Evolutionary conservation across 2,329 filamentous ascomycete genomes (phyloP), one percentile per base, ranked within the genome.

Genomic region (Xylaria hypoxylon): DNA sequence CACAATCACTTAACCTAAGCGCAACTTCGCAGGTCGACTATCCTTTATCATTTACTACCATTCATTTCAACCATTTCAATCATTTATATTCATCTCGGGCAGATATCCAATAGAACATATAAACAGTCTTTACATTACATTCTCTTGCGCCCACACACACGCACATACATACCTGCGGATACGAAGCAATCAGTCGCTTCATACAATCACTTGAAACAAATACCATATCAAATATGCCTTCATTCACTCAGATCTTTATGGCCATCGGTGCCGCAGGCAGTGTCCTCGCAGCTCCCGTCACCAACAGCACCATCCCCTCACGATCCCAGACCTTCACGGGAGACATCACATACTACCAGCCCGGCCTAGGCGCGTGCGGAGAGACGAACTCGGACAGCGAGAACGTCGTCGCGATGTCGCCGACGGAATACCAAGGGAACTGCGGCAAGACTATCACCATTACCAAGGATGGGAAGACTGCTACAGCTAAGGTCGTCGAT

Each of bases 361-460:
- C 74, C 0, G 74, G 74, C 0, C 74, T 76, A 1, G 75, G 74
- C 31, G 71, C 74, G 1, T 76, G 74, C 65, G 74, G 74, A 8
- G 13, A 48, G 63, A 73, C 71, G 19, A 73, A 60, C 73, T 40
- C 63, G 1, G 74, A 71, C 22, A 59, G 65, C 55, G 73, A 76
- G 22, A 17, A 40, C 19, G 70, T 77, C 24, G 76, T 76, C 6
- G 75, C 76, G 4, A 57, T 78, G 7, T 69, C 76, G 19, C 65
- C 71, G 2, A 26, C 64, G 1, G 68, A 77, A 60, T 77, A 72
- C 66, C 24, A 57, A 11, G 60, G 55, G 11, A 70, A 72, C 64
- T 78, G 76, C 61, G 76, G 76, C 28, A 77, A 75, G 73, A 69
- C 62, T 26, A 77, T 76, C 62, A 65, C 68, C 31, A 75, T 77